phyloP scores from a whole-genome alignment of 495 filamentous ascomycete species.

The Antarctomyces pellizariae region DNA sequence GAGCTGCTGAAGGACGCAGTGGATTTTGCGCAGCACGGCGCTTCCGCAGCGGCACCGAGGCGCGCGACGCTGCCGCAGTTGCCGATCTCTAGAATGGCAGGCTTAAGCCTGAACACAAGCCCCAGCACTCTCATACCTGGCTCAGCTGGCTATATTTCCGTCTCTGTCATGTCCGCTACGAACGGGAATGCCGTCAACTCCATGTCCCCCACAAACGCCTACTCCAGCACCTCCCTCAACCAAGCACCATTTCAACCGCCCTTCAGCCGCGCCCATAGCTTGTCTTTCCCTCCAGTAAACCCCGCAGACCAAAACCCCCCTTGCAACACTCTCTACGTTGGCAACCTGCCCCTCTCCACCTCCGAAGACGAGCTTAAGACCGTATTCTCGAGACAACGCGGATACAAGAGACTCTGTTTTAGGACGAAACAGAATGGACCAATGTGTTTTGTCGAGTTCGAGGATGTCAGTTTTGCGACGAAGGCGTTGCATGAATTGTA shows the following conservation, averaged over 20 bases:
- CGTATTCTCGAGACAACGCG: constrained; percentile 81
- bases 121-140: too few relatives aligned
- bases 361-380: constrained; percentile 92
- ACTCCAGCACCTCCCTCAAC: constrained; percentile 34
- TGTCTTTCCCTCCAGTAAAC: constrained; percentile 62
- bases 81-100: constrained; percentile 45
- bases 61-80: constrained; percentile 55
- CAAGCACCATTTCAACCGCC: constrained; percentile 16
- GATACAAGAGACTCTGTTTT: constrained; percentile 91
- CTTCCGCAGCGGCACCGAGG: constrained; percentile 27
- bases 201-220: constrained; percentile 13
- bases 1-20: constrained; percentile 67
- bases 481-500: constrained; percentile 85
- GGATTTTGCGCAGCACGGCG: constrained; percentile 59
- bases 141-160: too few relatives aligned
- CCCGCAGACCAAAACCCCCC: constrained; percentile 94
- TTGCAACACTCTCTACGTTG: constrained; percentile 95
- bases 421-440: constrained; percentile 96
- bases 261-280: constrained; percentile 35
- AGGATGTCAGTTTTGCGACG: constrained; percentile 82
- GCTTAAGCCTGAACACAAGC: constrained; percentile 45
- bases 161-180: too few relatives aligned
- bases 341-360: constrained; percentile 82
- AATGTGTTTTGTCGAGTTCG: constrained; percentile 99
- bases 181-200: constrained; percentile 1